Evolutionary conservation across 2,329 filamentous ascomycete genomes (phyloP).

Genomic region (Aureobasidium melanogenum): DNA sequence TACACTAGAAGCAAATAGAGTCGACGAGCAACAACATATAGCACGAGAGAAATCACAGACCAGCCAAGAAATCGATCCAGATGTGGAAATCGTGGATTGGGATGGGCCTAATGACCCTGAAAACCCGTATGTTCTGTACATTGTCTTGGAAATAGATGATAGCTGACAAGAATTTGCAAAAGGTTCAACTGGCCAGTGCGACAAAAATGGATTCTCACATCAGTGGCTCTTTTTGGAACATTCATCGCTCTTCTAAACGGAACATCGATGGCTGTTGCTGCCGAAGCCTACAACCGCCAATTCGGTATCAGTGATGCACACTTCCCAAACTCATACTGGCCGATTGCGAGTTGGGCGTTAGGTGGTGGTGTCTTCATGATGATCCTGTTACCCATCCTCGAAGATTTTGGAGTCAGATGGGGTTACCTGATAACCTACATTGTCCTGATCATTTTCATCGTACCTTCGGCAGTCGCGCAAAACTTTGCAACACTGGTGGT

Average conservation of each 20-base stretch:
- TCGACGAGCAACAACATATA: conserved; percentile 4
- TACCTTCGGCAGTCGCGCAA: conserved; percentile 31
- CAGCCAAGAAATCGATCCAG: conserved; percentile 5
- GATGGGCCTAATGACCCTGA: conserved; percentile 39
- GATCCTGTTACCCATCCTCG: conserved; percentile 28
- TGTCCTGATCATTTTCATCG: conserved; percentile 29
- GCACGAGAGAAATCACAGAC: background rate
- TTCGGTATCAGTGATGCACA: conserved; percentile 27
- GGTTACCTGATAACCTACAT: conserved; percentile 24
- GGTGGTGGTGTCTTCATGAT: conserved; percentile 30
- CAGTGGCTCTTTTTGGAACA: conserved; percentile 24
- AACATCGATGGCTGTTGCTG: conserved; percentile 29
- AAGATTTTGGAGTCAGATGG: conserved; percentile 27
- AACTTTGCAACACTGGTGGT: conserved; percentile 31
- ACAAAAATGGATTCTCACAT: conserved; percentile 28
- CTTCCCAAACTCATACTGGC: conserved; percentile 33
- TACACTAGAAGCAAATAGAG: background rate
- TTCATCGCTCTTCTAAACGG: conserved; percentile 29
- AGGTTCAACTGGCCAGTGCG: conserved; percentile 24
- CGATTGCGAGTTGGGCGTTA: conserved; percentile 28
- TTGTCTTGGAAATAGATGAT: background rate
- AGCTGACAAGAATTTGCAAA: background rate
- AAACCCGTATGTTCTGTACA: conserved; percentile 19
- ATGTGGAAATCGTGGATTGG: conserved; percentile 24
- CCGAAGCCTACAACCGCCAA: conserved; percentile 23